These are phyloP conservation scores for Leccinum aurantiacum DNA, from an alignment of 768 basidiomycete species.

Conservation along the genomic window DNA sequence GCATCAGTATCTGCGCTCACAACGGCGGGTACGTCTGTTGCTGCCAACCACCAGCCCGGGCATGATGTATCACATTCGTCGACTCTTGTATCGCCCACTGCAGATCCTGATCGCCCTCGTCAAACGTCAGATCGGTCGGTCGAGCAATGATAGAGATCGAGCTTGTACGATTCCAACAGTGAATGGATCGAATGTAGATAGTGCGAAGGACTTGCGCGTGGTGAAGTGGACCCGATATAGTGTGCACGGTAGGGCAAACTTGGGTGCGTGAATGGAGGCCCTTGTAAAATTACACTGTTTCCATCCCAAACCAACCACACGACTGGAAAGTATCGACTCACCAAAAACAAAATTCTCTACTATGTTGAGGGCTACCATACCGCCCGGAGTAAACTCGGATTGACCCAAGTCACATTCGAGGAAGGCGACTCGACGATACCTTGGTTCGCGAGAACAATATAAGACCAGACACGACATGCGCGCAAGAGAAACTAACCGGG, in stretches of 20 bases:
- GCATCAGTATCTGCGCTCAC: constrained; percentile 2
- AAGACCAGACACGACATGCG: not conserved
- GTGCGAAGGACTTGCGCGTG: constrained; percentile 69
- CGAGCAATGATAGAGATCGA: constrained; percentile 48
- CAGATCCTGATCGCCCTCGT: constrained; percentile 54
- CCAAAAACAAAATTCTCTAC: constrained; percentile 71
- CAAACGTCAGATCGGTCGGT: constrained; percentile 60
- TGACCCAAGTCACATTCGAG: constrained; percentile 94
- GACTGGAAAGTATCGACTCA: constrained; percentile 26
- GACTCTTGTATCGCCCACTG: constrained; percentile 54
- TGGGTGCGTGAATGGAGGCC: constrained; percentile 87
- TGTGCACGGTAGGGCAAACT: constrained; percentile 71
- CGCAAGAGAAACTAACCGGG: constrained; percentile 39
- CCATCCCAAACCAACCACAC: not conserved
- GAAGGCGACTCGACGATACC: constrained; percentile 81
- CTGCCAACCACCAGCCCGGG: constrained; percentile 27
- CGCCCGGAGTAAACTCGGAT: constrained; percentile 88
- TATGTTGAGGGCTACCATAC: constrained; percentile 78
- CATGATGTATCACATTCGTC: constrained; percentile 36
- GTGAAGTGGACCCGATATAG: constrained; percentile 78
- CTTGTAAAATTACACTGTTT: constrained; percentile 37
- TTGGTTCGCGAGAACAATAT: constrained; percentile 25
- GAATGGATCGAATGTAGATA: constrained; percentile 72
- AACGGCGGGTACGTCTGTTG: constrained; percentile 15
- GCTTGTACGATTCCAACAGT: constrained; percentile 63